Conservation (phyloP, 106 monocot species). For the Dioscorea dumetorum region DNA sequence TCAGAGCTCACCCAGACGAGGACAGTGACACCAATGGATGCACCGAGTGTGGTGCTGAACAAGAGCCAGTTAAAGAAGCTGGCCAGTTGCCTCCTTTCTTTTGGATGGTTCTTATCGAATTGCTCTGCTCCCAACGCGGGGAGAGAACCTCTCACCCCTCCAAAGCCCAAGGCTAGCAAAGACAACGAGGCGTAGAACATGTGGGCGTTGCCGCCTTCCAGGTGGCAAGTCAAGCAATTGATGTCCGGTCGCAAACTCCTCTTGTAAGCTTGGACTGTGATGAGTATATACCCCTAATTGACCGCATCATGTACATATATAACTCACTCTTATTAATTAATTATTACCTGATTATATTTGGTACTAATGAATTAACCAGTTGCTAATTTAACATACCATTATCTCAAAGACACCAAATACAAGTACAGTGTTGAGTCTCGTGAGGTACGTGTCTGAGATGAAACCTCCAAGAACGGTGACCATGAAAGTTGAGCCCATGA, state of each 20-base stretch:
- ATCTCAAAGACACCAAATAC: not conserved
- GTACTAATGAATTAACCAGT: too few relatives aligned
- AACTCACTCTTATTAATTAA: too few relatives aligned
- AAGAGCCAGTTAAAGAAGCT: conserved; percentile 6
- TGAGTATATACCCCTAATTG: not conserved
- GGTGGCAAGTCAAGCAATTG: not conserved
- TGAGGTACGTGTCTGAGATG: conserved; percentile 4
- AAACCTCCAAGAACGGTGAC: not conserved
- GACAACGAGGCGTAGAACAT: not conserved
- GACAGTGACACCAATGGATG: not conserved
- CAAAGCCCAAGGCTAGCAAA: not conserved
- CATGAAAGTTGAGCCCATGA: conserved; percentile 1
- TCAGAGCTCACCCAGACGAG: not conserved
- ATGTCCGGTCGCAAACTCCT: not conserved
- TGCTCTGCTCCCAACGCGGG: conserved; percentile 2
- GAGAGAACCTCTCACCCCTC: conserved; percentile 1
- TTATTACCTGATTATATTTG: too few relatives aligned
- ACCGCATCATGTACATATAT: too few relatives aligned
- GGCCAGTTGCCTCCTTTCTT: not conserved
- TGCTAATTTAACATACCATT: too few relatives aligned
- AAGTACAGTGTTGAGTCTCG: not conserved
- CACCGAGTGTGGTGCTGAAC: not conserved
- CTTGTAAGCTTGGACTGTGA: not conserved
- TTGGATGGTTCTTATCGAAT: not conserved
- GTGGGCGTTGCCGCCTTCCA: not conserved